Evolutionary conservation across 2,329 filamentous ascomycete species (phyloP).

Genomic region (Mycosphaerelloides madeirae): DNA sequence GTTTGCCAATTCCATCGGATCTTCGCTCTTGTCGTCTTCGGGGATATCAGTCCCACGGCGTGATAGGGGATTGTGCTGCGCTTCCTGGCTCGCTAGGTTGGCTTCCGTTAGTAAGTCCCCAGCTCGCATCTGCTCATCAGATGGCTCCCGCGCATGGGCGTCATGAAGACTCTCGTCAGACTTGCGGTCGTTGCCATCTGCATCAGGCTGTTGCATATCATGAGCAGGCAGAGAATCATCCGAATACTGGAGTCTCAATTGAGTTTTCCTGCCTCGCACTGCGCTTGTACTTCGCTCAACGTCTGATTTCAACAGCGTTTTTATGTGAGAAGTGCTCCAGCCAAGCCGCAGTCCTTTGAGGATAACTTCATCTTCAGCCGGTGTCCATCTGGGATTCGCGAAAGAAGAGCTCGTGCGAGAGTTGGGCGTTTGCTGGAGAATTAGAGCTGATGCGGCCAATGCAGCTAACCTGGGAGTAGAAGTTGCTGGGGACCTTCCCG

Average conservation of each 20-base stretch:
- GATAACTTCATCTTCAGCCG: not conserved
- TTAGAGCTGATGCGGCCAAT: too few species aligned
- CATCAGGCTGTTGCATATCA: too few species aligned
- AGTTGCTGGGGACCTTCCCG: too few species aligned
- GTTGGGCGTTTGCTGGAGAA: too few species aligned
- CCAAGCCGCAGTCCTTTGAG: not conserved
- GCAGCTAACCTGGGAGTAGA: too few species aligned
- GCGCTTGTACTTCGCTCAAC: not conserved
- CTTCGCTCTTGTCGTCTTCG: conserved; percentile 27
- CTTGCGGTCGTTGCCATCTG: too few species aligned
- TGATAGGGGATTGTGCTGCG: conserved; percentile 15
- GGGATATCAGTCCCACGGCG: conserved; percentile 27
- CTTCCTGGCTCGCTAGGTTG: conserved; percentile 32
- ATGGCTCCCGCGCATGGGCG: too few species aligned
- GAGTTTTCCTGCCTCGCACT: not conserved
- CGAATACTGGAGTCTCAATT: too few species aligned
- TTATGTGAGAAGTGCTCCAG: not conserved
- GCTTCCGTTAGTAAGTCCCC: conserved; percentile 26
- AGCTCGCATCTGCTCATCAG: too few species aligned
- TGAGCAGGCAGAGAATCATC: too few species aligned
- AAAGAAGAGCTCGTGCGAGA: too few species aligned
- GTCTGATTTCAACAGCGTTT: not conserved
- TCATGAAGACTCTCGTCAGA: too few species aligned
- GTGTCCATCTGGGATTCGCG: not conserved
- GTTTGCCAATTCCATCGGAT: conserved; percentile 24